Base-by-base conservation (phyloP, 306 rosid species). In the Vigna nakashimae region DNA sequence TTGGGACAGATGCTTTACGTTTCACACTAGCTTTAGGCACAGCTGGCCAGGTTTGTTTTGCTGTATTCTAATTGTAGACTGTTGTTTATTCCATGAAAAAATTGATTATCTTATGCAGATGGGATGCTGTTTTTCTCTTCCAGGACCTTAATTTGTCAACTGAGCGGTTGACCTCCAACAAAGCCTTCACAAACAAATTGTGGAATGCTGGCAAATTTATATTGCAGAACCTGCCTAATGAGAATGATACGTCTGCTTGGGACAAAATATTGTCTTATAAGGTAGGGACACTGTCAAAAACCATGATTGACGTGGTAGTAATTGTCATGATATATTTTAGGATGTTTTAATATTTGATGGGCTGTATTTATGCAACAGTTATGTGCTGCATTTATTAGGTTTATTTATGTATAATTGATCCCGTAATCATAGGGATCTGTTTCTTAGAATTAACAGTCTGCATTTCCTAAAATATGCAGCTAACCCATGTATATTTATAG, bases 171-270 rank as follows among this genome's bases (percentile, higher is more conserved):
- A 87, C 91, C 45, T 84, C 98, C 74, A 92, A 94, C 83, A 94
- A 92, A 86, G 97, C 97, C 56, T 92, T 94, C 87, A 94, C 98
- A 24, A 94, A 94, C 88, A 94, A 94, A 86, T 82, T 94, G 67
- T 94, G 98, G 98, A 94, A 94, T 69, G 98, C 98, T 40, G 97
- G 98, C 65, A 94, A 94, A 79, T 94, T 92, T 79, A 74, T 94
- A 65, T 84, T 94, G 71, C 97, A 92, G 86, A 94, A 90, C 81
- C 88, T 92, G 80, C 97, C 98, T 80, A 55, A 82, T 62, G 80
- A 66, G 74, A 82, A 79, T 83, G 97, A 94, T 52, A 22, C 81
- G 30, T 65, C 79, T 68, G 74, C 85, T 82, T 94, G 97, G 98
- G 91, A 90, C 75, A 75, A 71, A 56, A 74, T 92, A 82, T 77